A percentile compares a stretch with the other conserved stretches of the same genome.
These are phyloP conservation scores for Pleurotus platypus DNA, from an alignment of 768 basidiomycete genomes.

Conservation along the genomic window DNA sequence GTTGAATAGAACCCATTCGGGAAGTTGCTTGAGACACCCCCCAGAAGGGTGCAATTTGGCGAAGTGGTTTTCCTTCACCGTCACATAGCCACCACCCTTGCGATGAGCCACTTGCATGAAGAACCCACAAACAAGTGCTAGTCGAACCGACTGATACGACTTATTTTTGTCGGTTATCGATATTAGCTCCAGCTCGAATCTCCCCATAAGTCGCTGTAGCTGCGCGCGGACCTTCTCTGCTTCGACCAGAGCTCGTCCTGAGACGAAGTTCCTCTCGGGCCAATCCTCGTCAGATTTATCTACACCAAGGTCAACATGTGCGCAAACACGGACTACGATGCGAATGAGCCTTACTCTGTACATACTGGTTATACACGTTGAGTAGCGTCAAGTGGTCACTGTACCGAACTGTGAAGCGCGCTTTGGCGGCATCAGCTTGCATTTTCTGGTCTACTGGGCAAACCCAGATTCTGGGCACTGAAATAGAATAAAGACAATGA, in stretches of 20 bases:
- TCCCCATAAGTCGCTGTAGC: conserved; percentile 88
- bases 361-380: conserved; percentile 94
- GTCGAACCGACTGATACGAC: conserved; percentile 15
- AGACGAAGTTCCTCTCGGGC: conserved; percentile 90
- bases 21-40: conserved; percentile 33
- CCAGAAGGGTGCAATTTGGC: conserved; percentile 84
- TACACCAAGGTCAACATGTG: conserved; percentile 19
- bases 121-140: conserved; percentile 86
- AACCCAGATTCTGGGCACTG: conserved; percentile 48
- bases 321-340: not conserved
- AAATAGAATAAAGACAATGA: not conserved
- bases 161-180: conserved; percentile 44
- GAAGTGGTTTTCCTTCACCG: conserved; percentile 91
- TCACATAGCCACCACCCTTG: conserved; percentile 86
- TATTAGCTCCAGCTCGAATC: conserved; percentile 75
- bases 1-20: conserved; percentile 90
- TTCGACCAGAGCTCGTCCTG: conserved; percentile 76
- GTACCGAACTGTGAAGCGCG: conserved; percentile 82
- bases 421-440: conserved; percentile 93
- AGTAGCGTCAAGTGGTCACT: conserved; percentile 93
- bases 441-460: conserved; percentile 84
- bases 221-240: conserved; percentile 94
- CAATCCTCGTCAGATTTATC: conserved; percentile 81
- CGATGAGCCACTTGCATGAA: conserved; percentile 99
- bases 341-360: conserved; percentile 52